Conservation (phyloP, 352 stramenopile species). For the Pythium pyrilobum region DNA sequence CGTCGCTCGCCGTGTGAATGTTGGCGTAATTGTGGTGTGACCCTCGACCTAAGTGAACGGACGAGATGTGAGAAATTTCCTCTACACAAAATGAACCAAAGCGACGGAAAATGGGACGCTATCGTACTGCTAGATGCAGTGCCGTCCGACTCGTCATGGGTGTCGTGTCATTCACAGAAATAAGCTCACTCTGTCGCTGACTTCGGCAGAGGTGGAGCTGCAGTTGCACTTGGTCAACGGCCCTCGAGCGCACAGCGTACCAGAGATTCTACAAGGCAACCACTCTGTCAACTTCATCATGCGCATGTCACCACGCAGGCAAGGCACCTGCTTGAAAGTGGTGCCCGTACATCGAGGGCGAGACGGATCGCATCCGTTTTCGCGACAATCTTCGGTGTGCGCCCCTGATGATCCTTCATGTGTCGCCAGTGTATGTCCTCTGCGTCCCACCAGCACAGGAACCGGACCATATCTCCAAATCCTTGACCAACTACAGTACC, state of each 20-base stretch:
- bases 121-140: conserved; percentile 45
- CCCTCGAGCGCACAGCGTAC: background rate
- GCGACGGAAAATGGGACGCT: background rate
- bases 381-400: conserved; percentile 31
- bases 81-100: too few relatives aligned
- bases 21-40: too few relatives aligned
- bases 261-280: conserved; percentile 15
- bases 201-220: background rate
- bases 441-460: conserved; percentile 50
- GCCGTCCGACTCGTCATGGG: conserved; percentile 26
- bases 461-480: conserved; percentile 22
- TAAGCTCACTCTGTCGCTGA: too few relatives aligned
- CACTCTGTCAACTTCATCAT: background rate
- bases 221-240: background rate
- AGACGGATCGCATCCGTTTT: conserved; percentile 18
- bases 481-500: conserved; percentile 16
- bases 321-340: too few relatives aligned
- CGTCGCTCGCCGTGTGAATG: too few relatives aligned
- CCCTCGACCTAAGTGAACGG: too few relatives aligned
- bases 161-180: conserved; percentile 25
- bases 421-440: conserved; percentile 25
- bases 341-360: conserved; percentile 33
- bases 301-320: too few relatives aligned
- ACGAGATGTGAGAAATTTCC: too few relatives aligned
- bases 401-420: conserved; percentile 27